phyloP scores from a whole-genome alignment of 805 yeast genomes.

The Maudiozyma barnettii region DNA sequence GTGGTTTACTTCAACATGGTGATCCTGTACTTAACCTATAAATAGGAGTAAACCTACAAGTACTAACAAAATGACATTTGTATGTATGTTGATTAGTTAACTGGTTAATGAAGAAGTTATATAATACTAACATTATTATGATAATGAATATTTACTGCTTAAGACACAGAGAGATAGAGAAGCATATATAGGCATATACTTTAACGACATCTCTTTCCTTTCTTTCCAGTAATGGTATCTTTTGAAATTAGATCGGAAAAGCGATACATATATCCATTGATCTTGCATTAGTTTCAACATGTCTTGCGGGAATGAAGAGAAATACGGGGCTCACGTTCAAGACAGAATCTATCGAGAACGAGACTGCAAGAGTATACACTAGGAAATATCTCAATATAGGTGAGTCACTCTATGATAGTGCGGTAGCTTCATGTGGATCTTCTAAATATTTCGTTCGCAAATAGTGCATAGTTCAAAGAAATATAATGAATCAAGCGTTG shows the following conservation, averaged over 20 bases:
- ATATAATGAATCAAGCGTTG: too few species aligned
- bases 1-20: too few species aligned
- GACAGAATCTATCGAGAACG: conserved; percentile 36
- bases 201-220: too few species aligned
- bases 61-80: too few species aligned
- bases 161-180: too few species aligned
- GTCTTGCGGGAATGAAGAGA: conserved; percentile 64
- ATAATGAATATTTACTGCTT: neutral
- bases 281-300: conserved; percentile 52
- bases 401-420: conserved; percentile 69
- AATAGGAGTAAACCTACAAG: too few species aligned
- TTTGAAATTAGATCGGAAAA: conserved; percentile 37
- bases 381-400: conserved; percentile 71
- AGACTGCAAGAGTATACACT: conserved; percentile 42
- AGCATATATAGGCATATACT: too few species aligned
- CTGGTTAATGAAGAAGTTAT: too few species aligned
- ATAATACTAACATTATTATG: too few species aligned
- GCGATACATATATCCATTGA: conserved; percentile 50
- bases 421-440: conserved; percentile 58
- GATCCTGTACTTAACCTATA: too few species aligned
- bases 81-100: too few species aligned
- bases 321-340: conserved; percentile 61
- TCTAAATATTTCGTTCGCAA: conserved; percentile 66
- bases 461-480: conserved; percentile 12
- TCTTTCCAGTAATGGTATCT: neutral